Evolutionary conservation across 2,329 filamentous ascomycete species (phyloP).

Genomic region (Aspergillus tubingensis): DNA sequence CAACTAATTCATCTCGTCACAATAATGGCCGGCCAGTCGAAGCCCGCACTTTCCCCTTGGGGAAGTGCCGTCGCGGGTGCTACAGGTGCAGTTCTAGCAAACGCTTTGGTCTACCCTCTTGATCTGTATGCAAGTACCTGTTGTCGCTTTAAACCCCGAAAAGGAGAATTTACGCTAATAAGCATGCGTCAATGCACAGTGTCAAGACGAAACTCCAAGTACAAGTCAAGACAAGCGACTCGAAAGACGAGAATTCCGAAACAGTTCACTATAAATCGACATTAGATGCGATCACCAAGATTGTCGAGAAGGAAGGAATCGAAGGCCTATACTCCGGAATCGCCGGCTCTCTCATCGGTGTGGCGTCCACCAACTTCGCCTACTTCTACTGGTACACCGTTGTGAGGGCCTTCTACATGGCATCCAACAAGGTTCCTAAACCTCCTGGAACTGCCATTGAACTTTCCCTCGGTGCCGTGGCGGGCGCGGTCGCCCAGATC

Average conservation of each 20-base stretch:
- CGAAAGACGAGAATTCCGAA: constrained; percentile 47
- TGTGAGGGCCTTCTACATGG: constrained; percentile 76
- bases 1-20: neutral
- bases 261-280: constrained; percentile 81
- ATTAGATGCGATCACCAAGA: constrained; percentile 83
- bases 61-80: constrained; percentile 89
- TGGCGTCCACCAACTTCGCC: constrained; percentile 96
- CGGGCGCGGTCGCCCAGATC: constrained; percentile 87
- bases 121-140: constrained; percentile 72
- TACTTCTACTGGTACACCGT: constrained; percentile 99
- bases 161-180: constrained; percentile 17
- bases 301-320: constrained; percentile 76
- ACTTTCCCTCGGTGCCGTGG: constrained; percentile 78
- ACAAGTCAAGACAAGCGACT: constrained; percentile 69
- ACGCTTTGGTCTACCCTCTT: constrained; percentile 91
- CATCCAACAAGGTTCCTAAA: constrained; percentile 57
- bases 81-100: constrained; percentile 89
- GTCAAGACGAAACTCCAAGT: constrained; percentile 97
- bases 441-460: constrained; percentile 79
- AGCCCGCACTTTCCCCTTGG: constrained; percentile 82
- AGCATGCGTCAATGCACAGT: constrained; percentile 50
- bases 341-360: constrained; percentile 79
- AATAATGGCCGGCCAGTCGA: constrained; percentile 60
- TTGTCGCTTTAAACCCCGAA: neutral
- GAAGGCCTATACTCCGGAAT: constrained; percentile 87